Evolutionary conservation across 2,329 filamentous ascomycete genomes (phyloP), one percentile per base, ranked within the genome.

Genomic region (Leptographium radiaticola): DNA sequence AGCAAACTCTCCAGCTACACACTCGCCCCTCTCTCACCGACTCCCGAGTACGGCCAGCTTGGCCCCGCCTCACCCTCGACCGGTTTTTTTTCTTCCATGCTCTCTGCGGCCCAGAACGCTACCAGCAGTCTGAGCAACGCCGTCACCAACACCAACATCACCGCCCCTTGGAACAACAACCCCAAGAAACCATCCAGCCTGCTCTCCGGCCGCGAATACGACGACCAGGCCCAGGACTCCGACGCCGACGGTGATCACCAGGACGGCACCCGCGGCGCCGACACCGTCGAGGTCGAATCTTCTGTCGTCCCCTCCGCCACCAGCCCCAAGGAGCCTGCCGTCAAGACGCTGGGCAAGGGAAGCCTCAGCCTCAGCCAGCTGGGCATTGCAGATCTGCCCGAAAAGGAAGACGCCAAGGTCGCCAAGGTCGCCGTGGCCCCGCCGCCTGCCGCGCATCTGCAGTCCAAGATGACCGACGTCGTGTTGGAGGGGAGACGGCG

Each of bases 101-200:
- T 98, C 59, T 91, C 89, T 43, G 91, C 86, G 47, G 93, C 93
- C 18, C 91, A 97, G 68, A 96, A 86, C 76, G 91, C 91, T 45
- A 89, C 90, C 15, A 89, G 74, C 59, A 83, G 80, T 18, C 67
- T 90, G 6, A 88, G 78, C 60, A 87, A 79, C 58, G 88, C 83
- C 49, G 84, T 96, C 48, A 80, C 81, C 49, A 90, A 82, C 65
- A 78, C 50, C 13, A 80, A 81, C 50, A 90, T 82, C 64, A 77
- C 54, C 9, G 70, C 73, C 9, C 77, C 78, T n/a, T 71, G 71
- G n/a, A 68, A 70, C 51, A 52, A 16, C 31, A 51, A 49, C 47
- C 49, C 40, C 53, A 72, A 69, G 58, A 72, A 67, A 47, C 72
- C 57, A 8, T 40, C 36, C 39, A 54, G 12, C 31, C 1, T 16